phyloP scores from a whole-genome alignment of 1,139 yeast species.

The Scheffersomyces quercinus region DNA sequence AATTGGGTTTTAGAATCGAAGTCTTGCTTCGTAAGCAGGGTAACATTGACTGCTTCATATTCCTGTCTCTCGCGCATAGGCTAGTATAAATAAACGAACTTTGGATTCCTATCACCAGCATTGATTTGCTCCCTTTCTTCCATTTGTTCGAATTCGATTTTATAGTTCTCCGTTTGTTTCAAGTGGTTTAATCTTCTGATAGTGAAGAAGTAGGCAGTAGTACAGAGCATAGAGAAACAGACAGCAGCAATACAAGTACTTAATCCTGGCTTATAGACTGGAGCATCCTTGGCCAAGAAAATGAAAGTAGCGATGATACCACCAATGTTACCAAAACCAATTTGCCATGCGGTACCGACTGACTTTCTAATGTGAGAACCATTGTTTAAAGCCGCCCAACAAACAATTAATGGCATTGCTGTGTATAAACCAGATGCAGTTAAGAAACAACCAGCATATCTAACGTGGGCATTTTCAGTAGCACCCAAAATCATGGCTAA shows the following conservation, averaged over 20 bases:
- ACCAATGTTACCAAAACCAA: conserved; percentile 83
- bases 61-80: too few species aligned
- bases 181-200: conserved; percentile 41
- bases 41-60: too few species aligned
- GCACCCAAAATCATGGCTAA: conserved; percentile 53
- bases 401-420: conserved; percentile 73
- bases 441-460: conserved; percentile 75
- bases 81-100: conserved; percentile 44
- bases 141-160: conserved; percentile 43
- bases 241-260: conserved; percentile 54
- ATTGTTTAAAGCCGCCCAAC: conserved; percentile 69
- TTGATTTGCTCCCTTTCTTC: conserved; percentile 49
- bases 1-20: too few species aligned
- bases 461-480: conserved; percentile 31
- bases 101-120: conserved; percentile 70
- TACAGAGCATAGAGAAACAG: conserved; percentile 48
- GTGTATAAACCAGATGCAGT: conserved; percentile 66
- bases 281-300: conserved; percentile 58
- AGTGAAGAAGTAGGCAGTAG: conserved; percentile 43
- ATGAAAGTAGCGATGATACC: conserved; percentile 73
- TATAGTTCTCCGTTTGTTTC: conserved; percentile 39
- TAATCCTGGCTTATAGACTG: conserved; percentile 59
- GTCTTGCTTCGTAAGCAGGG: too few species aligned
- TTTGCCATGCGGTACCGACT: conserved; percentile 73
- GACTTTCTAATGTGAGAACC: conserved; percentile 72